Evolutionary conservation across 345 rosid species (phyloP).

Genomic region (Salix viminalis): DNA sequence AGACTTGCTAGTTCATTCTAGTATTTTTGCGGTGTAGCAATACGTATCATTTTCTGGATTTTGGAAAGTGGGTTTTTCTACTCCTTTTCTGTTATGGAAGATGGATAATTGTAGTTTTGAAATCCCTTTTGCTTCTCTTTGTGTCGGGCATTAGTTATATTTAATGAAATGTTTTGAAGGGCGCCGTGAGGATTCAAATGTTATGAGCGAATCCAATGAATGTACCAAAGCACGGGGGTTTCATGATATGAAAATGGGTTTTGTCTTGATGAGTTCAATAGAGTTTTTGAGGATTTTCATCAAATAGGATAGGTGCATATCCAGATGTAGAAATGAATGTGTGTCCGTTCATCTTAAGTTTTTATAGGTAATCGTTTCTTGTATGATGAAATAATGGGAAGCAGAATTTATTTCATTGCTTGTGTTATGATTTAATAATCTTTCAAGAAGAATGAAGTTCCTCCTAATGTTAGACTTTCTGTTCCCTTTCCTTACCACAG

Average conservation of each 20-base stretch:
- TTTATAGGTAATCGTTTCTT: no score
- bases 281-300: background rate
- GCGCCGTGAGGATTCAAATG: background rate
- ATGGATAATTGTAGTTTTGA: background rate
- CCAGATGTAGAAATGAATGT: background rate
- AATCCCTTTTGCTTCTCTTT: background rate
- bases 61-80: background rate
- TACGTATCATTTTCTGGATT: background rate
- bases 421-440: no score
- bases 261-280: background rate
- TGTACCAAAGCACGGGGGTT: background rate
- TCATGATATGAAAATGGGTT: background rate
- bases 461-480: no score
- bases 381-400: no score
- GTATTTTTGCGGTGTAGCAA: background rate
- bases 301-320: background rate
- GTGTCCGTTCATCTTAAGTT: background rate
- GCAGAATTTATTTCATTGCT: no score
- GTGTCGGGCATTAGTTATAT: no score
- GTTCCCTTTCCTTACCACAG: no score
- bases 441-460: no score
- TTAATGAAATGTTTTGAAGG: background rate
- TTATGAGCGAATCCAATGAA: background rate
- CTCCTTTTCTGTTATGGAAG: background rate
- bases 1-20: no score